Evolutionary conservation across 139 green algal genomes (phyloP).

Genomic region (Dunaliella primolecta): DNA sequence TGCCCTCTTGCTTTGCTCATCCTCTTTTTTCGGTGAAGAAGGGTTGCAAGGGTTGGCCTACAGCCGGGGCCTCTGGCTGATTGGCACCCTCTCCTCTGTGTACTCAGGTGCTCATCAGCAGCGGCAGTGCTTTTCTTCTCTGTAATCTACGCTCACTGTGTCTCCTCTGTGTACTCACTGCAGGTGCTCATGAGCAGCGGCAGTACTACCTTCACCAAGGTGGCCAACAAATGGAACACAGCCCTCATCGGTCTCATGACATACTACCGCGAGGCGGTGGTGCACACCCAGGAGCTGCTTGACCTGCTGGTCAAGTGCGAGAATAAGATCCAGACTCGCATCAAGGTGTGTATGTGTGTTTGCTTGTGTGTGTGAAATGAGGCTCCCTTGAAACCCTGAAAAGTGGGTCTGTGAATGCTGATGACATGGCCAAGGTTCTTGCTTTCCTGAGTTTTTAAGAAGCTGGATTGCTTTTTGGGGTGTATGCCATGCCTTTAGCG

Average conservation of each 20-base stretch:
- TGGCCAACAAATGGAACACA: slow-evolving; percentile 99
- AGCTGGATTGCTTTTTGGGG: no score
- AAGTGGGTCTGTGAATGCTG: no score
- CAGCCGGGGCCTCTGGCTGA: no score
- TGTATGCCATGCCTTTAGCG: no score
- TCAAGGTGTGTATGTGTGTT: slow-evolving; percentile 28
- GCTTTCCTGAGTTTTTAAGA: no score
- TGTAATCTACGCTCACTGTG: no score
- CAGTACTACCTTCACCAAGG: slow-evolving; percentile 98
- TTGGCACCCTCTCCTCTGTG: no score
- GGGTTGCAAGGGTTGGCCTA: no score
- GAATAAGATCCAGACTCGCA: slow-evolving; percentile 99
- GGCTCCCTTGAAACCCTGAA: no score
- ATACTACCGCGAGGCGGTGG: slow-evolving; percentile 83
- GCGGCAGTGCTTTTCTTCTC: no score
- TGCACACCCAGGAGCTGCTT: slow-evolving; percentile 98
- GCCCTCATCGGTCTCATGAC: slow-evolving; percentile 98
- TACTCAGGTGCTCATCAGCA: no score
- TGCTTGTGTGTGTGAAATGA: background rate
- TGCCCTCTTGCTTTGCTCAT: background rate
- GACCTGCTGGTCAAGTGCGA: slow-evolving; percentile 99
- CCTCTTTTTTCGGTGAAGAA: background rate
- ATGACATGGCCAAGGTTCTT: no score
- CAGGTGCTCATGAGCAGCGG: slow-evolving; percentile 95
- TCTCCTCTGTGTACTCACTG: background rate